Base-by-base conservation (phyloP, 257 asterid species). In the Solanum gracilifrons region DNA sequence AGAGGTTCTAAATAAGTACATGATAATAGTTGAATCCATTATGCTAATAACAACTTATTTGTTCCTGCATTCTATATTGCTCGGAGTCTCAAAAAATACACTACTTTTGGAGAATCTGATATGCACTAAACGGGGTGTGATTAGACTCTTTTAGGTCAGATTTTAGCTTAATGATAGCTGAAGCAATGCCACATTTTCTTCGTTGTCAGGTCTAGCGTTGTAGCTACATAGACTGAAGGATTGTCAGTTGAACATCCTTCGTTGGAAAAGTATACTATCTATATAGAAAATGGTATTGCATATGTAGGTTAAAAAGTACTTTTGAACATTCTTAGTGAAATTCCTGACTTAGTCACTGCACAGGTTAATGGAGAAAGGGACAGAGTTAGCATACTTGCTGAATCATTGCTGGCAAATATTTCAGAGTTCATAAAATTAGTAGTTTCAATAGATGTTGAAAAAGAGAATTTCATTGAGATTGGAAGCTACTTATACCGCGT, bases 401-500 rank as follows among this genome's bases (percentile, higher is more conserved):
- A 93, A 85, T 89, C 96, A 41, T 58, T 93, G 88, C 27, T 92
- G 66, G 85, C 83, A 88, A 89, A 91, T 68, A 88, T 94, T 48
- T 90, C 94, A 75, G 95, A 94, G 68, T 83, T 93, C 37, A 91
- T 75, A 36, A 90, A 88, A 79, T 89, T 90, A 88, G 92, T 90
- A 62, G 88, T 85, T 48, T 88, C 82, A 72, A 87, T 92, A 87
- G 94, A 91, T 75, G 77, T 85, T 75, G 94, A 95, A 85, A 89
- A 87, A 46, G 95, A 94, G 86, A 87, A 80, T 35, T 93, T 94
- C 90, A 80, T 88, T 7, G 90, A 90, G 84, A 90, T 94, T 8
- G 94, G 98, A 36, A 92, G 96, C 92, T 94, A 91, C 88, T 90
- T 95, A 25, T 94, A 95, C 87, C 92, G 98, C 10, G 92, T 91